phyloP scores from a whole-genome alignment of 2,329 filamentous ascomycete genomes.

The Pseudogymnoascus destructans region DNA sequence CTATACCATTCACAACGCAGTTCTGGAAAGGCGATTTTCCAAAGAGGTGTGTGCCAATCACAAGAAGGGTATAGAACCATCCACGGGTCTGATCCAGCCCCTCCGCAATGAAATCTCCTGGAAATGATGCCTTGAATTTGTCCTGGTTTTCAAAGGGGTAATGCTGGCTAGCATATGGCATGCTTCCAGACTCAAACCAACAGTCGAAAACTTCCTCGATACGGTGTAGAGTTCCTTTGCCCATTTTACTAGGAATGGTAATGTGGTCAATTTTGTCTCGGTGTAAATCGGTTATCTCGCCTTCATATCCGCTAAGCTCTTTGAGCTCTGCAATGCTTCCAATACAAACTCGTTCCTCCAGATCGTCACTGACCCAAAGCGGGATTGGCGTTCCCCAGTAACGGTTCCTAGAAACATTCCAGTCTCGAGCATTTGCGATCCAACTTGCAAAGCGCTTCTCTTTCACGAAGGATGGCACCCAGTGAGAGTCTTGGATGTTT shows the following conservation, averaged over 20 bases:
- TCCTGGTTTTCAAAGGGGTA: slow-evolving; percentile 87
- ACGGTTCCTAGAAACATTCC: slow-evolving; percentile 87
- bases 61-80: slow-evolving; percentile 91
- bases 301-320: slow-evolving; percentile 72
- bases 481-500: slow-evolving; percentile 79
- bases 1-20: slow-evolving; percentile 91
- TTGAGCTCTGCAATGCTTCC: slow-evolving; percentile 77
- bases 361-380: slow-evolving; percentile 81
- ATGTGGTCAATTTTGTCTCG: slow-evolving; percentile 88
- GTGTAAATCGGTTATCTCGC: slow-evolving; percentile 74
- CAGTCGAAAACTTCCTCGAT: slow-evolving; percentile 89
- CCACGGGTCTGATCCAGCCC: slow-evolving; percentile 87
- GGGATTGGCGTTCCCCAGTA: slow-evolving; percentile 95
- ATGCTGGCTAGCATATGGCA: slow-evolving; percentile 85
- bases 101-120: slow-evolving; percentile 89
- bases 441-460: slow-evolving; percentile 83
- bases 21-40: slow-evolving; percentile 81
- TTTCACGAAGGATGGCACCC: slow-evolving; percentile 84
- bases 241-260: slow-evolving; percentile 80
- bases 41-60: slow-evolving; percentile 79
- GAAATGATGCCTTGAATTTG: slow-evolving; percentile 67
- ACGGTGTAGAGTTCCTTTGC: slow-evolving; percentile 69
- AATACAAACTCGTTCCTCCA: slow-evolving; percentile 74
- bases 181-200: slow-evolving; percentile 93
- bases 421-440: slow-evolving; percentile 84